These are phyloP conservation scores for Fusarium dlaminii DNA, from an alignment of 2,329 filamentous ascomycete species.

Conservation along the genomic window DNA sequence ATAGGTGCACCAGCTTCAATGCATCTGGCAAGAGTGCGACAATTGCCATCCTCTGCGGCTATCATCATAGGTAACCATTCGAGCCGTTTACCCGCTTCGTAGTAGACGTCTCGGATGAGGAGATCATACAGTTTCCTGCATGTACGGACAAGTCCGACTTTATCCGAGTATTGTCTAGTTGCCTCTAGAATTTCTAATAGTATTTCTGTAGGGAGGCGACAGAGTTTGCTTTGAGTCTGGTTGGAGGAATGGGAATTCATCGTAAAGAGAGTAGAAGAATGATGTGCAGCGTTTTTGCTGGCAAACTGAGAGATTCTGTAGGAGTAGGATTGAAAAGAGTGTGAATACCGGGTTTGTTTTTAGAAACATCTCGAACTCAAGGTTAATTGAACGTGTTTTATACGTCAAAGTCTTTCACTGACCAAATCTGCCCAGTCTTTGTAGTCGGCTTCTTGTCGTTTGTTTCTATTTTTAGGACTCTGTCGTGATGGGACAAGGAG, in stretches of 20 bases:
- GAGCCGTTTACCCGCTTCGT: neutral
- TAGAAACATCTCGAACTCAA: neutral
- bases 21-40: neutral
- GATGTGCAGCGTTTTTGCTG: too few relatives aligned
- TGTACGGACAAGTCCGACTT: neutral
- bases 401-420: neutral
- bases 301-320: neutral
- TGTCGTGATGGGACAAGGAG: neutral
- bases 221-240: neutral
- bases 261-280: too few relatives aligned
- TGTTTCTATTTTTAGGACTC: neutral
- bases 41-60: neutral
- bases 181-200: neutral
- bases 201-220: neutral
- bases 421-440: neutral
- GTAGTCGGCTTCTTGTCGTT: neutral
- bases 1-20: neutral
- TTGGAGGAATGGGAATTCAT: neutral
- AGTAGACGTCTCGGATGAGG: neutral
- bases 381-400: neutral
- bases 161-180: neutral
- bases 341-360: neutral
- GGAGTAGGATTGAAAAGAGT: neutral
- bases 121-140: neutral
- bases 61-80: neutral